Conservation (phyloP, 805 yeast species). For the Clavispora phyllophila region DNA sequence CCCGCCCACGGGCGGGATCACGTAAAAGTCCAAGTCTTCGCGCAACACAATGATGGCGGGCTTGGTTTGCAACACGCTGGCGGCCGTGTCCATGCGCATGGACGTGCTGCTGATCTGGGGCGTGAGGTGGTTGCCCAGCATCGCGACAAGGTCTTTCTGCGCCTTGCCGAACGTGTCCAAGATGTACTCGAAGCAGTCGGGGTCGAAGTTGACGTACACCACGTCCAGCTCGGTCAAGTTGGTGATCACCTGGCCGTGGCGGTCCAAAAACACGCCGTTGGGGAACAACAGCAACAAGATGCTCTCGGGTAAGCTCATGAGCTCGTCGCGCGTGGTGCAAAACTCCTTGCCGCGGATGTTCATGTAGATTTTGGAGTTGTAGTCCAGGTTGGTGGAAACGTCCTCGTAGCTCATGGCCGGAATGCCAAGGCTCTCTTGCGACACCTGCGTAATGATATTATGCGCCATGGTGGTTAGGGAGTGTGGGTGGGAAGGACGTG, state of each 20-base stretch:
- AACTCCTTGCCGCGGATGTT: slow-evolving; percentile 72
- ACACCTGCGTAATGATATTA: slow-evolving; percentile 69
- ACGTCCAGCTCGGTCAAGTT: slow-evolving; percentile 75
- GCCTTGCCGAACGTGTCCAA: slow-evolving; percentile 67
- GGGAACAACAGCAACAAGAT: slow-evolving; percentile 83
- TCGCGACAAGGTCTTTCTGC: slow-evolving; percentile 45
- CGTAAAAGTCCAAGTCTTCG: slow-evolving; percentile 91
- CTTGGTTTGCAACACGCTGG: slow-evolving; percentile 65
- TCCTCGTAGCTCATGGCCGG: slow-evolving; percentile 20
- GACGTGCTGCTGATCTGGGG: slow-evolving; percentile 26
- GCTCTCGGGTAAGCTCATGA: slow-evolving; percentile 89
- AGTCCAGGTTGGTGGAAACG: slow-evolving; percentile 38
- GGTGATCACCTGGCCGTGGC: slow-evolving; percentile 69
- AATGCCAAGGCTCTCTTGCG: slow-evolving; percentile 30
- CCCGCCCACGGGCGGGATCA: slow-evolving; percentile 70
- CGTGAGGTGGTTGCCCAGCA: slow-evolving; percentile 19
- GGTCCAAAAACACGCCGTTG: slow-evolving; percentile 81
- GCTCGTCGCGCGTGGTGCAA: slow-evolving; percentile 78
- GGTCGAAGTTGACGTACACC: slow-evolving; percentile 81
- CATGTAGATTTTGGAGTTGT: slow-evolving; percentile 65
- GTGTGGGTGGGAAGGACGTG: background rate
- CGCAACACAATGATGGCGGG: slow-evolving; percentile 90
- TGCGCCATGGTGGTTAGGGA: slow-evolving; percentile 27
- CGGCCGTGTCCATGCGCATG: slow-evolving; percentile 31
- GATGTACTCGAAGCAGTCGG: slow-evolving; percentile 80